Evolutionary conservation across 139 green algal genomes (phyloP), one percentile per base, ranked within the genome.

Genomic region (Yamagishiella unicocca): DNA sequence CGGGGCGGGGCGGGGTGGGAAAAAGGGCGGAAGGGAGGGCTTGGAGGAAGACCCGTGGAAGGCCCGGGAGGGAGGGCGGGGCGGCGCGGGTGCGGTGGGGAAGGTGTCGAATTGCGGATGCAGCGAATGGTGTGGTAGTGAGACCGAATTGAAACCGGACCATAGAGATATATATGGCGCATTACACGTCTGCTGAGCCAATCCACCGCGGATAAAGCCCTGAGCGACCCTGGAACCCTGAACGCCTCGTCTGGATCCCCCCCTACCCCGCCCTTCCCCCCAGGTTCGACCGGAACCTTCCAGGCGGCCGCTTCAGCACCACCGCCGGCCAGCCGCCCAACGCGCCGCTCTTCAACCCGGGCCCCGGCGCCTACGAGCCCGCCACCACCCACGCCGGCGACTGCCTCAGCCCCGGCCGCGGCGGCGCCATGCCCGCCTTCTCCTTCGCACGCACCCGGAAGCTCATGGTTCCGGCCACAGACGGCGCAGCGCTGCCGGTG

Each of bases 271-370:
- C 71, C 1, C 42, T 27, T 1, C 29, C 27, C 70, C 53, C 5
- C 80, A 89, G 88, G 61, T 91, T 91, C 83, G 88, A 86, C 40
- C 73, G 38, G n/a, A 58, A 74, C 29, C 31, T 77, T 35, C 14
- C 86, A 2, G 89, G 89, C 40, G 67, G 83, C 14, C 83, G 89
- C 40, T 83, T 68, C 42, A 84, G 72, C 70, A 55, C 67, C 29
- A 82, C 31, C 70, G 89, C 89, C 8, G 77, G 71, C 31, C 9
- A 64, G 55, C 82, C 89, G 10, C 50, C 22, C 83, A 92, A 92
- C 70, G 35, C 46, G 6, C 89, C 89, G 1, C 43, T 85, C 19
- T 84, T 81, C 84, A 90, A 92, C 42, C 89, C 89, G 29, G 89
- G 84, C 1, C 84, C 89, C 33, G 85, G 84, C n/a, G 37, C 87